Evolutionary conservation across 306 rosid species (phyloP), one percentile per base, ranked within the genome.

Genomic region (Purshia tridentata): DNA sequence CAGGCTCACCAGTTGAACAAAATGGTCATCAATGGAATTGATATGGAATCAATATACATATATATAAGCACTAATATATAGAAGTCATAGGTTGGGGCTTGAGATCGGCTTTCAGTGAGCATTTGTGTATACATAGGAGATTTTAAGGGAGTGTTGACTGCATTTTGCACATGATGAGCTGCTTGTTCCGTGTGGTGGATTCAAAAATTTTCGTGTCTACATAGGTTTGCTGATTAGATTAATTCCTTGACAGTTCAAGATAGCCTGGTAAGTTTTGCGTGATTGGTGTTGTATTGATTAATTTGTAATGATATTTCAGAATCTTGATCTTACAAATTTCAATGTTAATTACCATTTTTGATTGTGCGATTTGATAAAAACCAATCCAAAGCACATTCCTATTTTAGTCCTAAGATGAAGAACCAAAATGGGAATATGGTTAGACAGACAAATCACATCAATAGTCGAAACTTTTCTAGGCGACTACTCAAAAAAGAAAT

Each of bases 1-100:
- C 96, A 0, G 97, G 96, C 46, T 91, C 98, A 55, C 96, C 97
- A n/a, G 72, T 83, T 56, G 96, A 93, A 67, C 85, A 65, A 54
- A 79, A 65, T 67, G 78, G 37, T 19, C 81, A 69, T 39, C 90
- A 80, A 35, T 91, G 90, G 93, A 76, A 72, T 6, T 69, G 74
- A 52, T 61, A 76, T 20, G 72, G 39, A 84, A 51, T 20, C 8
- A 40, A 51, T 29, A 47, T 14, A 10, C 22, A 29, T 47, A 14
- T n/a, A 18, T 49, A 37, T 73, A 70, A 39, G 72, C 65, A 62
- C 77, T 80, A 73, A 69, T 73, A 58, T 37, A 41, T 57, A 65
- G 67, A 63, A 74, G 16, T 42, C 22, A 55, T 53, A 80, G 79
- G n/a, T 65, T 61, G 20, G 69, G 79, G 69, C 51, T 57, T 73